These are phyloP conservation scores for Mortierella sp. DNA, from an alignment of 371 early-diverging fungal genomes.

Conservation along the genomic window DNA sequence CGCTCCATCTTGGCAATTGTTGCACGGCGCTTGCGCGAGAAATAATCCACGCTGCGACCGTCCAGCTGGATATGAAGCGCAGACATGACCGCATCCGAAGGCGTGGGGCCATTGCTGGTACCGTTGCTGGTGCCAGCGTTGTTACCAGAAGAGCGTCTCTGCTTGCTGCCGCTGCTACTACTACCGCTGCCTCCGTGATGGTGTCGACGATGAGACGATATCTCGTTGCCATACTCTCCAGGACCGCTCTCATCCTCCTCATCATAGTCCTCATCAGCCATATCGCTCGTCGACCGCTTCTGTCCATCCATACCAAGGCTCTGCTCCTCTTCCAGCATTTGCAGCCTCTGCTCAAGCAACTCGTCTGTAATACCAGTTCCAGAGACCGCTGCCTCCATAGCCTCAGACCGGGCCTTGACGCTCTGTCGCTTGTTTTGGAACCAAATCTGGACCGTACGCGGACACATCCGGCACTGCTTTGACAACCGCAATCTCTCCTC, in stretches of 20 bases:
- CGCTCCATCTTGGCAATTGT: constrained; percentile 47
- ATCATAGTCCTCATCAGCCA: constrained; percentile 19
- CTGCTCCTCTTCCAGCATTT: constrained; percentile 9
- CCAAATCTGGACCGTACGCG: constrained; percentile 93
- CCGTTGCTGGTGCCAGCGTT: constrained; percentile 13
- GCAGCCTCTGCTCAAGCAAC: constrained; percentile 19
- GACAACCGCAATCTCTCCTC: constrained; percentile 88
- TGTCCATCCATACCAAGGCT: constrained; percentile 30
- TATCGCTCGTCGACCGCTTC: constrained; percentile 39
- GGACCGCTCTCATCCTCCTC: constrained; percentile 10
- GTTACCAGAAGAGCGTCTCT: background rate
- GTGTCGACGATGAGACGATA: background rate
- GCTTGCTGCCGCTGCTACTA: background rate
- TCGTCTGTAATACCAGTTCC: constrained; percentile 10
- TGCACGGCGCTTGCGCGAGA: constrained; percentile 53
- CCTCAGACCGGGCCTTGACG: constrained; percentile 61
- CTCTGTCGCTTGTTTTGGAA: constrained; percentile 93
- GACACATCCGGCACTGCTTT: constrained; percentile 92
- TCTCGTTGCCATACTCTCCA: background rate
- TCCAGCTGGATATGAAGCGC: constrained; percentile 55
- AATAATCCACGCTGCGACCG: constrained; percentile 56
- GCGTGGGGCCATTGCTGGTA: constrained; percentile 28
- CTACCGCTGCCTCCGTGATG: background rate
- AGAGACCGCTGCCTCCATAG: constrained; percentile 51
- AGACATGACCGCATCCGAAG: constrained; percentile 55